A percentile compares a stretch with the other conserved stretches of the same genome.
These are phyloP conservation scores for Penicillium ochrochloron DNA, from an alignment of 495 filamentous ascomycete species.

Conservation along the genomic window DNA sequence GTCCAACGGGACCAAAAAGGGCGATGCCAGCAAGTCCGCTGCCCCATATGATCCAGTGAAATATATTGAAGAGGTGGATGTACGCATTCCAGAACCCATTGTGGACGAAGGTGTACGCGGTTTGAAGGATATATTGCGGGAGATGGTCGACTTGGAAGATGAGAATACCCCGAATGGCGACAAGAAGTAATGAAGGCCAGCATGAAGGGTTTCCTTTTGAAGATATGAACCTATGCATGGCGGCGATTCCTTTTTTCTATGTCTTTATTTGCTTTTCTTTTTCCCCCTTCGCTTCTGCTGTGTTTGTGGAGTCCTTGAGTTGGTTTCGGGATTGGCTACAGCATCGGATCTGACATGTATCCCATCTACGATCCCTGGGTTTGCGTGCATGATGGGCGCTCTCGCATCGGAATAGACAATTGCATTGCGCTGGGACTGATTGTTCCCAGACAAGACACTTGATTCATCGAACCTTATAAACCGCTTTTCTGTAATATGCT, in stretches of 20 bases:
- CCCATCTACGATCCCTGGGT: constrained; percentile 27
- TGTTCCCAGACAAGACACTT: neutral
- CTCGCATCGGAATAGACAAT: constrained; percentile 32
- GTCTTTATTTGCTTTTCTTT: neutral
- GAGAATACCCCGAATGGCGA: constrained; percentile 41
- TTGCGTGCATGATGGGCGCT: constrained; percentile 25
- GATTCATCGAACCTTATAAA: neutral
- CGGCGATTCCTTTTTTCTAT: constrained; percentile 17
- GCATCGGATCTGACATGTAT: constrained; percentile 20
- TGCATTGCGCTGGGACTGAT: constrained; percentile 22
- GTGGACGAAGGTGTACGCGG: constrained; percentile 52
- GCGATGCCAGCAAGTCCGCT: constrained; percentile 23
- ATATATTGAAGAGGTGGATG: constrained; percentile 45
- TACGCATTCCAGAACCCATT: constrained; percentile 46
- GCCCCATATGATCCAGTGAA: constrained; percentile 29
- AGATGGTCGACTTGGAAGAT: constrained; percentile 54
- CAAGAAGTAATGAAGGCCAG: constrained; percentile 25
- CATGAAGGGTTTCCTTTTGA: constrained; percentile 7
- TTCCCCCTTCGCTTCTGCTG: constrained; percentile 4
- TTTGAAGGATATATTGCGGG: constrained; percentile 53
- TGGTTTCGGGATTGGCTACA: constrained; percentile 26
- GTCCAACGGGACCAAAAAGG: constrained; percentile 34
- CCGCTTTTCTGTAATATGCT: neutral
- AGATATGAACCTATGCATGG: constrained; percentile 29
- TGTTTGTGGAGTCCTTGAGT: constrained; percentile 26